A percentile compares a stretch with the other conserved stretches of the same genome.
These are phyloP conservation scores for Linderniella brevidens DNA, from an alignment of 257 asterid genomes.

Conservation along the genomic window DNA sequence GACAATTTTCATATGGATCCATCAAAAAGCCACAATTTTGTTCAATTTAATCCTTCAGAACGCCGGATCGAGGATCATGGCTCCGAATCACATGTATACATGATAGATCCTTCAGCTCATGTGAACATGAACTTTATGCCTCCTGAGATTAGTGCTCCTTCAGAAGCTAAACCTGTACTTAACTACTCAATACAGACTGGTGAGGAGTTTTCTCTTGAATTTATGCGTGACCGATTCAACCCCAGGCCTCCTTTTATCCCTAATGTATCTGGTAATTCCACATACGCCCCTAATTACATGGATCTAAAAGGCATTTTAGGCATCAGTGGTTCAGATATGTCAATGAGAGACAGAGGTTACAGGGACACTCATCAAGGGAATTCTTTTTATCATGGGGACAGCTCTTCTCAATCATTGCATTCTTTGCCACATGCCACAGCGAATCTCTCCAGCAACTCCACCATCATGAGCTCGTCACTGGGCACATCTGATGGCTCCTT, in stretches of 20 bases:
- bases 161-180: slow-evolving; percentile 52
- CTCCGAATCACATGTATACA: slow-evolving; percentile 28
- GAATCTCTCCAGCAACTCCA: slow-evolving; percentile 18
- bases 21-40: slow-evolving; percentile 19
- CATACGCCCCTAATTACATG: slow-evolving; percentile 32
- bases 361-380: slow-evolving; percentile 23
- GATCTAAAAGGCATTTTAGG: slow-evolving; percentile 51
- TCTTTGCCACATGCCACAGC: slow-evolving; percentile 27
- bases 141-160: slow-evolving; percentile 18
- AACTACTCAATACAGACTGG: slow-evolving; percentile 93
- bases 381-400: slow-evolving; percentile 25
- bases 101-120: slow-evolving; percentile 27
- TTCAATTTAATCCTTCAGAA: slow-evolving; percentile 23
- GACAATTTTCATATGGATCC: slow-evolving; percentile 34
- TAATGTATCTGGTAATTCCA: slow-evolving; percentile 39
- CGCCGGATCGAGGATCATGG: slow-evolving; percentile 24
- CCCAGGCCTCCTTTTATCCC: slow-evolving; percentile 37
- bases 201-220: slow-evolving; percentile 82
- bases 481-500: slow-evolving; percentile 41
- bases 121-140: slow-evolving; percentile 21
- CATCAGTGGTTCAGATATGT: slow-evolving; percentile 42
- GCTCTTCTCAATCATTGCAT: slow-evolving; percentile 20
- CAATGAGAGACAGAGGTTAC: slow-evolving; percentile 14
- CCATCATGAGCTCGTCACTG: slow-evolving; percentile 29
- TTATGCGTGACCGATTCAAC: slow-evolving; percentile 72